phyloP scores from a whole-genome alignment of 1,284 basidiomycete genomes.

The Irpex sp. region DNA sequence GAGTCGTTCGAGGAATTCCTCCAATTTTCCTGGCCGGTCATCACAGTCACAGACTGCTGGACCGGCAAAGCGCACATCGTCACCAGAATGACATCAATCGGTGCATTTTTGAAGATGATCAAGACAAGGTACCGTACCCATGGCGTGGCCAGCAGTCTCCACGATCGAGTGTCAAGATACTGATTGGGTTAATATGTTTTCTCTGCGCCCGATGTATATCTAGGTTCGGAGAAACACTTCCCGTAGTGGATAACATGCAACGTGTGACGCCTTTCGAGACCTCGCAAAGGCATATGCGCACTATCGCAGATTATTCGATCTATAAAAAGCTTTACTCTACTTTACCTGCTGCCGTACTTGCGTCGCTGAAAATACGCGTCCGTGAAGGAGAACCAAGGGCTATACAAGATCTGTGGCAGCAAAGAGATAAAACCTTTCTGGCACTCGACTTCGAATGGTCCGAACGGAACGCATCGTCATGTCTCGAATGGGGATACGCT shows the following conservation, averaged over 20 bases:
- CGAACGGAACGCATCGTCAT: slow-evolving; percentile 65
- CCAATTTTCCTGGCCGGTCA: slow-evolving; percentile 80
- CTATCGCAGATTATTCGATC: slow-evolving; percentile 60
- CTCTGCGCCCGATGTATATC: neutral
- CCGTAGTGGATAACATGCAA: slow-evolving; percentile 64
- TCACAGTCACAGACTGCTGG: slow-evolving; percentile 68
- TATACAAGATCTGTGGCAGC: slow-evolving; percentile 66
- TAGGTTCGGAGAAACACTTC: slow-evolving; percentile 70
- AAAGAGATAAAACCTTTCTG: slow-evolving; percentile 66
- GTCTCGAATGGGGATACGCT: slow-evolving; percentile 78
- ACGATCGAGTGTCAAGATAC: neutral
- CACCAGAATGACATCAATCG: slow-evolving; percentile 64
- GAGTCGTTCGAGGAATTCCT: slow-evolving; percentile 78
- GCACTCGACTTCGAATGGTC: slow-evolving; percentile 75
- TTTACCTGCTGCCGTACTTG: slow-evolving; percentile 64
- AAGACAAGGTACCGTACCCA: slow-evolving; percentile 50
- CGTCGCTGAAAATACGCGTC: slow-evolving; percentile 64
- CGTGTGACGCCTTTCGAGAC: slow-evolving; percentile 63
- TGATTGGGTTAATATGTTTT: slow-evolving; percentile 1
- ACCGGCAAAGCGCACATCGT: slow-evolving; percentile 78
- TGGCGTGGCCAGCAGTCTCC: neutral
- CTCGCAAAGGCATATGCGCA: slow-evolving; percentile 59
- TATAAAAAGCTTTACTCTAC: slow-evolving; percentile 74
- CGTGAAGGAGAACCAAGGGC: slow-evolving; percentile 64
- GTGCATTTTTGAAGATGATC: slow-evolving; percentile 73